Evolutionary conservation across 345 rosid species (phyloP).

Genomic region (Pugionium dolabratum): DNA sequence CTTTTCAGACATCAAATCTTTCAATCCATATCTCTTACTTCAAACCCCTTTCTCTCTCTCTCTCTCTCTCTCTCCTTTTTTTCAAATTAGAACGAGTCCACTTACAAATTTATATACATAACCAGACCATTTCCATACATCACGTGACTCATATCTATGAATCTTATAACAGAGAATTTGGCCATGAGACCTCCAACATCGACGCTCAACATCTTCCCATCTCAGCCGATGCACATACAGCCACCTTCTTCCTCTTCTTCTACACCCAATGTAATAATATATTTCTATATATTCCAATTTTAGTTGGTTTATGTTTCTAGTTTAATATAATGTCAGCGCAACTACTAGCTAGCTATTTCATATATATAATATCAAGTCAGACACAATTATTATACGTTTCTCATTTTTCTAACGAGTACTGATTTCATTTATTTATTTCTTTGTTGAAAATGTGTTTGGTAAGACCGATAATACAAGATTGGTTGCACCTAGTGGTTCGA

Average conservation of each 20-base stretch:
- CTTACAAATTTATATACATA: slow-evolving; percentile 12
- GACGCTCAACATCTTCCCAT: slow-evolving; percentile 94
- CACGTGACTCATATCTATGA: slow-evolving; percentile 12
- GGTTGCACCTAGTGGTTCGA: slow-evolving; percentile 51
- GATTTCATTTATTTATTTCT: background rate
- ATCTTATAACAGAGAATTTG: slow-evolving; percentile 58
- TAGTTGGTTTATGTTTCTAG: slow-evolving; percentile 34
- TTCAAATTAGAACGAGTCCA: slow-evolving; percentile 25
- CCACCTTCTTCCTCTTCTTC: slow-evolving; percentile 45
- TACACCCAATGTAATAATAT: slow-evolving; percentile 35
- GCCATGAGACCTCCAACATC: slow-evolving; percentile 96
- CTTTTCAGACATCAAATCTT: slow-evolving; percentile 44
- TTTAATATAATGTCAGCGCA: slow-evolving; percentile 41
- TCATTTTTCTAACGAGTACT: slow-evolving; percentile 29
- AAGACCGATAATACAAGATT: slow-evolving; percentile 42
- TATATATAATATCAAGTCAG: slow-evolving; percentile 29
- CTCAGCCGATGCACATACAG: slow-evolving; percentile 92
- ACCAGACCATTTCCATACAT: slow-evolving; percentile 35
- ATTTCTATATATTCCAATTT: slow-evolving; percentile 17
- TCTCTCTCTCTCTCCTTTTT: slow-evolving; percentile 4
- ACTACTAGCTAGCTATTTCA: slow-evolving; percentile 40
- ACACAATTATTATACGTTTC: slow-evolving; percentile 31
- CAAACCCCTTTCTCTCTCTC: slow-evolving; percentile 38
- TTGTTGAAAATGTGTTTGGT: slow-evolving; percentile 35
- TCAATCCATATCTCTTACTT: slow-evolving; percentile 17